Evolutionary conservation across 208 protist genomes (phyloP), one percentile per base, ranked within the genome.

Genomic region (Trypanosoma platydactyli): DNA sequence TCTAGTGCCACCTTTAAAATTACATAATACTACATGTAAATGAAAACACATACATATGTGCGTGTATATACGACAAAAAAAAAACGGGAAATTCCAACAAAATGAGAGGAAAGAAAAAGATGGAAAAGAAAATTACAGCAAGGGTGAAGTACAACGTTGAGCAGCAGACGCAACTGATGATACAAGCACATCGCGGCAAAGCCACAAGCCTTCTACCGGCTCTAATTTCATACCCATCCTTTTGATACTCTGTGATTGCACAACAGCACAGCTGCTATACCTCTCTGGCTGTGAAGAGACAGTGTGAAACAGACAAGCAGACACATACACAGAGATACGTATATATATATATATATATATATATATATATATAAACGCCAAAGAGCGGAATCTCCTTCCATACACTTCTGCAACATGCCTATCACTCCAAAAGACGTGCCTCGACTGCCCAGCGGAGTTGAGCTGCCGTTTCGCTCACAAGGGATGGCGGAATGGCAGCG

Each of bases 361-460:
- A 59, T 59, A 46, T 44, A 25, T 44, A 44, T 15, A 59, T 25
- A 24, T 25, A 59, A 25, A 16, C 40, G 24, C 42, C 35, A 27
- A 60, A 1, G 24, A 48, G 50, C 5, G 22, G 20, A 42, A 45
- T 4, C 24, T 7, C 12, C 50, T 22, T 35, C 15, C 38, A 13
- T n/a, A 16, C 6, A 5, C 9, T 30, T 12, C 25, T 41, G 3
- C 20, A 3, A 7, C 24, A 16, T 16, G 45, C 41, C 27, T 42
- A 71, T 33, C 3, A n/a, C 40, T 75, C 61, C 61, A 68, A 50
- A 11, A 75, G 61, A 33, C 69, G 69, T 7, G 53, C 55, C 49
- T 75, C 69, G 22, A 75, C 69, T 45, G 69, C 60, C 69, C 69
- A 75, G 1, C 55, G 69, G 22, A 75, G 69, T n/a, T 64, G 16